phyloP scores from a whole-genome alignment of 768 basidiomycete genomes.

The Exidia glandulosa region DNA sequence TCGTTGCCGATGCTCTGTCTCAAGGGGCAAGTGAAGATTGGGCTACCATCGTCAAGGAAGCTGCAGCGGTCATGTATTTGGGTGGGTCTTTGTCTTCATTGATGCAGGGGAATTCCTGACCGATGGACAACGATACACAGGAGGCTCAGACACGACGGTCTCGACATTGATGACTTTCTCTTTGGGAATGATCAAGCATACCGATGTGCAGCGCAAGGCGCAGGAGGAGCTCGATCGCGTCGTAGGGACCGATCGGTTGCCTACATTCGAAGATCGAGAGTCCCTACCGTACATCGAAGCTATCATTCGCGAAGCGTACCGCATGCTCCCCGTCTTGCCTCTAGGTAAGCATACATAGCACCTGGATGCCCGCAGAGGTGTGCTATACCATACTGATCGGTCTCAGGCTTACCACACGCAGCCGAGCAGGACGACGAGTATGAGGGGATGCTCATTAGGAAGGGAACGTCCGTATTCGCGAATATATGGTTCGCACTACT shows the following conservation, averaged over 20 bases:
- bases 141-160: slow-evolving; percentile 1
- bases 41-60: background rate
- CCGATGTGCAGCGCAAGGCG: slow-evolving; percentile 1
- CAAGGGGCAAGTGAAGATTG: background rate
- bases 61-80: background rate
- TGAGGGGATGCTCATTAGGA: slow-evolving; percentile 21
- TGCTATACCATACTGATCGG: background rate
- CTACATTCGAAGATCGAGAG: background rate
- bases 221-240: slow-evolving; percentile 5
- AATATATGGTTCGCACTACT: slow-evolving; percentile 13
- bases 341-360: slow-evolving; percentile 14
- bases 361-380: background rate
- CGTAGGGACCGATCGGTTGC: slow-evolving; percentile 3
- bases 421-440: slow-evolving; percentile 19
- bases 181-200: slow-evolving; percentile 2
- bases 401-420: slow-evolving; percentile 10
- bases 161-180: background rate
- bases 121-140: background rate
- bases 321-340: slow-evolving; percentile 16
- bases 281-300: slow-evolving; percentile 6
- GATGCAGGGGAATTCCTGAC: background rate
- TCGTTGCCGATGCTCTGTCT: background rate
- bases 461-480: slow-evolving; percentile 21
- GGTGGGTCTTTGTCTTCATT: background rate
- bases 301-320: slow-evolving; percentile 4